phyloP scores from a whole-genome alignment of 1,284 basidiomycete genomes.

The Rhodotorula sp. region DNA sequence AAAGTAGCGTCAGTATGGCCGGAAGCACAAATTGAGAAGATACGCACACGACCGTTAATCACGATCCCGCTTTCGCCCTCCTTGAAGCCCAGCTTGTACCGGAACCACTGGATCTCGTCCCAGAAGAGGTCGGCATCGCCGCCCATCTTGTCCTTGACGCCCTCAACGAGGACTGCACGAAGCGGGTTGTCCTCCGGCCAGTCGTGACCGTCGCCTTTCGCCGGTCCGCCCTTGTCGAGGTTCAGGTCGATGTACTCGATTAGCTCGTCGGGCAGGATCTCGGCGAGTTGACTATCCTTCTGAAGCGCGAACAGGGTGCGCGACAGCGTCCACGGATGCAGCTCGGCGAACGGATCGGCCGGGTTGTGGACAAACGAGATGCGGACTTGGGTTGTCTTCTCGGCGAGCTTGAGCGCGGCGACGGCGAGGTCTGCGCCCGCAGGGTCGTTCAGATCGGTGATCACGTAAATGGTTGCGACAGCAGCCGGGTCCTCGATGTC shows the following conservation, averaged over 20 bases:
- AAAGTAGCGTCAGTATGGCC: not conserved
- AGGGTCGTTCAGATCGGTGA: constrained; percentile 73
- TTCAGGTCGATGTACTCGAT: constrained; percentile 21
- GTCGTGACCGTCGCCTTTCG: not conserved
- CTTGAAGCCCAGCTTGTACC: constrained; percentile 54
- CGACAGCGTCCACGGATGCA: constrained; percentile 16
- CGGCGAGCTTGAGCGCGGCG: constrained; percentile 63
- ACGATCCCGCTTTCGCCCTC: constrained; percentile 64
- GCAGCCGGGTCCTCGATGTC: constrained; percentile 30
- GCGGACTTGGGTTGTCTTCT: constrained; percentile 28
- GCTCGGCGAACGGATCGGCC: not conserved
- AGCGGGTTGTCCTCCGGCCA: constrained; percentile 25
- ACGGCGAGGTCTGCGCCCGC: constrained; percentile 60
- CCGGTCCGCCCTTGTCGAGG: constrained; percentile 3
- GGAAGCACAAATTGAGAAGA: not conserved
- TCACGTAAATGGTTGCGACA: constrained; percentile 60
- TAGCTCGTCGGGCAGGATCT: constrained; percentile 23
- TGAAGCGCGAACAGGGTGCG: constrained; percentile 15
- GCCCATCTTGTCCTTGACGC: not conserved
- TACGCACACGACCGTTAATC: constrained; percentile 72
- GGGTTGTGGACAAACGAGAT: constrained; percentile 34
- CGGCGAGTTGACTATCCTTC: not conserved
- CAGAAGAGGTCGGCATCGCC: constrained; percentile 19
- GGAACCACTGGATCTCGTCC: constrained; percentile 26
- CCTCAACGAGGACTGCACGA: not conserved